Evolutionary conservation across 2,329 filamentous ascomycete genomes (phyloP), one percentile per base, ranked within the genome.

Genomic region (Aspergillus texensis): DNA sequence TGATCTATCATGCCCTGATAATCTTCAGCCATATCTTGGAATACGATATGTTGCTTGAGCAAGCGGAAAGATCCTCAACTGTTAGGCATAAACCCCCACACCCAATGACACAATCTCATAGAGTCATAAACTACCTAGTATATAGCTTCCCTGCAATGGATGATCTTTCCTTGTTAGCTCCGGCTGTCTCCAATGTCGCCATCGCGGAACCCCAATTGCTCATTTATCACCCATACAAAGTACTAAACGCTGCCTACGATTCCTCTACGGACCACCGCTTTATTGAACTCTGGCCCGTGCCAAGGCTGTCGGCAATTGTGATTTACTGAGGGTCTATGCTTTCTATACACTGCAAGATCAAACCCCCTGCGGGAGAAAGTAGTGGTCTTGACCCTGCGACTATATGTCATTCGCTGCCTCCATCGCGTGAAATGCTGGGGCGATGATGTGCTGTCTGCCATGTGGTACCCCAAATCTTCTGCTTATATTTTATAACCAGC

Each of bases 121-220:
- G 16, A 21, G 30, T 12, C 16, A 32, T 21, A 19, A n/a, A 11
- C 48, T 52, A 10, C 9, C 30, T 10, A 9, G 48, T 52, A 52
- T n/a, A 32, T 52, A 32, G 28, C 28, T 32, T 52, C 4, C 16
- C 28, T 32, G 16, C 48, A 32, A 34, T 24, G 6, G 48, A 30
- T 10, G 48, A 52, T 52, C 48, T n/a, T 52, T 32, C 48, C 36
- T 52, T 19, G 8, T 48, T 57, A 32, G 57, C 48, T 46, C 57
- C 48, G 55, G 26, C n/a, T 34, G 16, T 52, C n/a, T 21, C 45
- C 41, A 21, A 63, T 65, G 58, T 67, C 69, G 65, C 57, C 68
- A 71, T 71, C 64, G 60, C 50, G 62, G 64, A 48, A 48, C 43
- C 65, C 55, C 32, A 32, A 67, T 70, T 70, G 67, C 69, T 70